Conservation (phyloP, 2,329 filamentous ascomycete species). For the Epichloe typhina region DNA sequence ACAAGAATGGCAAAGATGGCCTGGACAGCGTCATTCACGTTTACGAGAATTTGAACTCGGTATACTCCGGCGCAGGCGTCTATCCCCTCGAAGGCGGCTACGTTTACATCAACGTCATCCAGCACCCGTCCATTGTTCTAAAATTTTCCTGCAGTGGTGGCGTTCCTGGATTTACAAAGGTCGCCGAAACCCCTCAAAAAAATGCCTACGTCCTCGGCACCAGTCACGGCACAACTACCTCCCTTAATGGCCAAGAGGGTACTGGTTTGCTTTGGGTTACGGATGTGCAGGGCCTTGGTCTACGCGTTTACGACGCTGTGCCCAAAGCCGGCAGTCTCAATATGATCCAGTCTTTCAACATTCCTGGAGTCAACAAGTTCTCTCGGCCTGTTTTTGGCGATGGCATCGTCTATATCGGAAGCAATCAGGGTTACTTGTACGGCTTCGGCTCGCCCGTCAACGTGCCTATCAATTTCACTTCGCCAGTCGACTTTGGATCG, state of each 20-base stretch:
- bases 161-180: conserved; percentile 38
- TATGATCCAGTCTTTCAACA: conserved; percentile 36
- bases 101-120: conserved; percentile 37
- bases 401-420: conserved; percentile 40
- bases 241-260: conserved; percentile 37
- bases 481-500: conserved; percentile 32
- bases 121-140: conserved; percentile 41
- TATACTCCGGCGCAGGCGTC: conserved; percentile 33
- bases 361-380: conserved; percentile 41
- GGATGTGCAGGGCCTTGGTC: conserved; percentile 39
- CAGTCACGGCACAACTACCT: conserved; percentile 42
- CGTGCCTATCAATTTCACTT: conserved; percentile 38
- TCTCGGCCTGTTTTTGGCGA: conserved; percentile 44
- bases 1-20: conserved; percentile 21
- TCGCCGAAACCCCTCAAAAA: conserved; percentile 32
- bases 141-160: conserved; percentile 41
- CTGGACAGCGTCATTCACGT: conserved; percentile 31
- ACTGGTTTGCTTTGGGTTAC: conserved; percentile 44
- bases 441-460: conserved; percentile 43
- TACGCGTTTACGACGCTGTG: conserved; percentile 39
- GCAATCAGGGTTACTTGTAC: conserved; percentile 36
- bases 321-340: conserved; percentile 32
- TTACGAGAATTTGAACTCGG: conserved; percentile 29
- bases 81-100: conserved; percentile 36
- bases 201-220: conserved; percentile 42